Percentiles rank a stretch among this genome's conserved stretches.
These are phyloP conservation scores for Candida sithepensis DNA, from an alignment of 805 yeast genomes.

Conservation along the genomic window DNA sequence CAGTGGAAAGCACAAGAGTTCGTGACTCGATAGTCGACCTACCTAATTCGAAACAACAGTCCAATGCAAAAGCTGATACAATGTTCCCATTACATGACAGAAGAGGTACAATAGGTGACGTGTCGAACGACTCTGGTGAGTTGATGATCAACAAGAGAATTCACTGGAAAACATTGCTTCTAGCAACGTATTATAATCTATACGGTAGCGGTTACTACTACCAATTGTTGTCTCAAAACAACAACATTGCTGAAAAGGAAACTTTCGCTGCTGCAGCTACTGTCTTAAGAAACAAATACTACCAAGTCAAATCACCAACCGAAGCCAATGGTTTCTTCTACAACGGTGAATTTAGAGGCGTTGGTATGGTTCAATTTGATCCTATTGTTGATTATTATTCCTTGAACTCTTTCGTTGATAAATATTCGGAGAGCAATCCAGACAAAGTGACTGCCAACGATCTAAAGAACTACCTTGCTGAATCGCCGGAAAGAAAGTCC, in stretches of 20 bases:
- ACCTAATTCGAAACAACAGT: constrained; percentile 14
- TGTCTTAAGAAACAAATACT: constrained; percentile 37
- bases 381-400: constrained; percentile 40
- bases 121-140: constrained; percentile 50
- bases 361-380: constrained; percentile 53
- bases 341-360: constrained; percentile 37
- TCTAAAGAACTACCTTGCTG: constrained; percentile 17
- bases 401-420: constrained; percentile 19
- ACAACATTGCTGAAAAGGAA: constrained; percentile 48
- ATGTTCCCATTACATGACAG: constrained; percentile 25
- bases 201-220: constrained; percentile 42
- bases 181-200: constrained; percentile 47
- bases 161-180: constrained; percentile 44
- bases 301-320: constrained; percentile 44
- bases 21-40: constrained; percentile 30
- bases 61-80: constrained; percentile 27
- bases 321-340: constrained; percentile 47
- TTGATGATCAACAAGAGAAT: constrained; percentile 43
- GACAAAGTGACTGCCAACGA: constrained; percentile 15
- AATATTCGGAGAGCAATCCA: constrained; percentile 18
- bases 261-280: constrained; percentile 50
- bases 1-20: constrained; percentile 31
- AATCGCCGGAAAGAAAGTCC: constrained; percentile 24
- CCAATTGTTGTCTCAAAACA: constrained; percentile 37
- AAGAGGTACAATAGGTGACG: constrained; percentile 46